Base-by-base conservation (phyloP, 768 basidiomycete species). In the Pleurotus ostreatus region DNA sequence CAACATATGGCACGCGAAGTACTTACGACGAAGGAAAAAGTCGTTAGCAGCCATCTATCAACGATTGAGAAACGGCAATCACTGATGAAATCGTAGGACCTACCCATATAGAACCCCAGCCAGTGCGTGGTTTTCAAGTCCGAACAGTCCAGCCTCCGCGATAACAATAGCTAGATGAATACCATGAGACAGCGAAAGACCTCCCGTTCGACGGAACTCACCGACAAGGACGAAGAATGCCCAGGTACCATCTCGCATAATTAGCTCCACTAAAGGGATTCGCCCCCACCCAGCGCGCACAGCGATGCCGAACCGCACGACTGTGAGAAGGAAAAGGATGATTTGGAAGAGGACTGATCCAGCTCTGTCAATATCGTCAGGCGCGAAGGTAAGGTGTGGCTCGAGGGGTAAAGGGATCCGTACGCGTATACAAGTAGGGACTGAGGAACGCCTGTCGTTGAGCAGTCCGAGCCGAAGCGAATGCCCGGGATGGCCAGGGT, bases 231-330 rank as follows among this genome's bases (percentile, higher is more conserved):
- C 26, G 22, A 68, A 23, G 56, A 71, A 76, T 3, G 69, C 68
- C 22, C 68, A 62, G 8, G 69, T 65, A 7, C 74, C 71, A 59
- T 79, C 76, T 43, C 68, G 67, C 51, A 75, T 60, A 40, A 77
- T 66, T 20, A 76, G 63, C 5, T 63, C 63, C 25, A 72, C 59
- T 3, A 77, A 61, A 4, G 72, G 75, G 1, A 60, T 59, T 25
- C 69, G 70, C 16, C 68, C 70, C 69, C 69, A 71, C 5, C 71
- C 71, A 1, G 57, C 57, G 39, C 65, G 65, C 1, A 67, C 44
- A 0, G 67, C 67, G 2, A 45, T 43, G 34, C 12, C 41, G 22
- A 55, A 55, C 5, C 45, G 41, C 43, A 38, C 43, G 23, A 37
- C 54, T 5, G 54, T 55, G 20, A 55, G 30, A 8, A 22, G 9